Evolutionary conservation across 192 early-diverging fungal species (phyloP).

Genomic region (Mortierella antarctica): DNA sequence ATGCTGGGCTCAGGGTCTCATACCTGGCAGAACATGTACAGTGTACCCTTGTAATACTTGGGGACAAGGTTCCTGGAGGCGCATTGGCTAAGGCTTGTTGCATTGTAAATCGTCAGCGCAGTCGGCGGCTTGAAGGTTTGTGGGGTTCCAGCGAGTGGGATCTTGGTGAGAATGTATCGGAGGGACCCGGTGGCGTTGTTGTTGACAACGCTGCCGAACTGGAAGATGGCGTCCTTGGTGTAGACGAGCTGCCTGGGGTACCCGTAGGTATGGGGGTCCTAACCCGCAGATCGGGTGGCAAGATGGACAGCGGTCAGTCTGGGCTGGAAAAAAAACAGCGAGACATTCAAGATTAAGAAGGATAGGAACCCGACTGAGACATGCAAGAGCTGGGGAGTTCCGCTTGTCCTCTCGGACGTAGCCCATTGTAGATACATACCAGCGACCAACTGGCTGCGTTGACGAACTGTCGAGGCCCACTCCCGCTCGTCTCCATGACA

Average conservation of each 20-base stretch:
- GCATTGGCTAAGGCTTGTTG: constrained; percentile 3
- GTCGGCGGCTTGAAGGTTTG: background rate
- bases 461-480: background rate
- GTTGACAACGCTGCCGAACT: constrained; percentile 16
- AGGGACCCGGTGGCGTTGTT: constrained; percentile 36
- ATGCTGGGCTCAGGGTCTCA: too few species aligned
- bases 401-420: background rate
- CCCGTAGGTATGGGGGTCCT: constrained; percentile 14
- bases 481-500: background rate
- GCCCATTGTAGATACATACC: background rate
- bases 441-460: constrained; percentile 13
- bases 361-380: constrained; percentile 4
- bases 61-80: background rate
- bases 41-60: constrained; percentile 18
- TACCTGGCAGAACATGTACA: constrained; percentile 35
- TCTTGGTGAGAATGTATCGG: constrained; percentile 11
- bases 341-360: background rate
- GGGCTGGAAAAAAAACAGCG: background rate
- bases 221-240: constrained; percentile 22
- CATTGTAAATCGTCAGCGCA: background rate
- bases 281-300: background rate
- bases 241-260: constrained; percentile 14
- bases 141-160: constrained; percentile 11
- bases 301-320: background rate
- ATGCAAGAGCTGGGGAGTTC: background rate